These are phyloP conservation scores for Ogataea saltuana DNA, from an alignment of 805 yeast species.

Conservation along the genomic window DNA sequence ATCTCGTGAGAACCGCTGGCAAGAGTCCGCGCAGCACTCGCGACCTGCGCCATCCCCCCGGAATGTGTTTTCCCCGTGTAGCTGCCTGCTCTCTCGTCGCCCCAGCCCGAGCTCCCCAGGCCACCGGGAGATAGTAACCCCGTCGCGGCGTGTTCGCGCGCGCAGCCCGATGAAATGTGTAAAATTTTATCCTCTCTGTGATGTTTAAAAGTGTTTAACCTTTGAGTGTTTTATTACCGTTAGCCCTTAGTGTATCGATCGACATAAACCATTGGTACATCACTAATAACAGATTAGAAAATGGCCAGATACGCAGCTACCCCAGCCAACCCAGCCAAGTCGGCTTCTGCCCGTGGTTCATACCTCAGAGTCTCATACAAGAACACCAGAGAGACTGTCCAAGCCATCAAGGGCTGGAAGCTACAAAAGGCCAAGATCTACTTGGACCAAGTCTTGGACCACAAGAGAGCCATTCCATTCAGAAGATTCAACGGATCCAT, in stretches of 20 bases:
- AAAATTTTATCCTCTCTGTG: constrained; percentile 14
- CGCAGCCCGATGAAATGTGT: neutral
- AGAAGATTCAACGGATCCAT: constrained; percentile 95
- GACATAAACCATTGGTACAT: constrained; percentile 13
- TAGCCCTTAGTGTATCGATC: constrained; percentile 17
- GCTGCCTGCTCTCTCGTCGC: no score
- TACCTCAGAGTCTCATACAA: constrained; percentile 99
- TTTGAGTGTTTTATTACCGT: constrained; percentile 2
- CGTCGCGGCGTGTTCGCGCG: neutral
- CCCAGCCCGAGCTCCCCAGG: no score
- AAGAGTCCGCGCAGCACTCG: neutral
- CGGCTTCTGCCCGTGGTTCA: constrained; percentile 99
- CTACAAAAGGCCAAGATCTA: constrained; percentile 93
- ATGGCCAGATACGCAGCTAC: constrained; percentile 99
- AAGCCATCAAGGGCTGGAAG: constrained; percentile 98
- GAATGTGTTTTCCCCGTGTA: no score
- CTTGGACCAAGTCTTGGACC: constrained; percentile 94
- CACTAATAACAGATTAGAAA: constrained; percentile 29
- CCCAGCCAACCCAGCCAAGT: constrained; percentile 98
- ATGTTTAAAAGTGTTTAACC: constrained; percentile 4
- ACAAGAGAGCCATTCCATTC: constrained; percentile 99
- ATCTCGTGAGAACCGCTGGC: neutral
- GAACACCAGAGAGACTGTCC: constrained; percentile 99
- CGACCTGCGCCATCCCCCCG: neutral
- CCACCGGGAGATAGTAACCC: no score